Base-by-base conservation (phyloP, 2,329 filamentous ascomycete genomes). In the Helotiales sp. region DNA sequence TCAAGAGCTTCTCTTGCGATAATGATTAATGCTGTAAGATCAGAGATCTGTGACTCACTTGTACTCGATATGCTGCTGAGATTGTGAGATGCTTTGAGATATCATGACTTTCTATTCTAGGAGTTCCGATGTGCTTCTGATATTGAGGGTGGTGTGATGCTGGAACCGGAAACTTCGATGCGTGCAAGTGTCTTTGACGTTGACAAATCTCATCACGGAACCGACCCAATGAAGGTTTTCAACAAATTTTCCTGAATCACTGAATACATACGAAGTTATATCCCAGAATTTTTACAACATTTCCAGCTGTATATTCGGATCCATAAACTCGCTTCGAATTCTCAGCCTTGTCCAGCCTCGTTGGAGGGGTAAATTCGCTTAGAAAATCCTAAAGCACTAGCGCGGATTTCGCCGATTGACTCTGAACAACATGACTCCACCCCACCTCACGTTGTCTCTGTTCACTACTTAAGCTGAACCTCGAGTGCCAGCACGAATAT, bases 301-400 rank as follows among this genome's bases (percentile, higher is more conserved):
- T n/a, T n/a, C n/a, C n/a, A n/a, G n/a, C n/a, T n/a, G n/a, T n/a
- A n/a, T n/a, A n/a, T n/a, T n/a, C n/a, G n/a, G n/a, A n/a, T n/a
- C n/a, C n/a, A n/a, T n/a, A n/a, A n/a, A n/a, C n/a, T n/a, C n/a
- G n/a, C 30, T 5, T 29, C 30, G 2, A 34, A 30, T 10, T 29
- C 36, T 31, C 30, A 51, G 15, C 54, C 29, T 29, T 33, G 19
- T 49, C n/a, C 51, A 60, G 55, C 55, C 58, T 57, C 52, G 58
- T 40, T 44, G 25, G 46, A 48, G 55, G 59, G 55, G 55, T 55
- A 46, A 55, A 55, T 30, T 60, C 59, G 61, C 48, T 57, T 58
- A 60, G 52, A 50, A 60, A 61, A 55, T 42, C 31, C 22, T 62
- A 59, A 54, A 51, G 55, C 57, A 53, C 40, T 63, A 58, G 57